Percentiles rank a stretch among this genome's conserved stretches.
phyloP scores from a whole-genome alignment of 495 filamentous ascomycete species.

The Physcia stellaris region DNA sequence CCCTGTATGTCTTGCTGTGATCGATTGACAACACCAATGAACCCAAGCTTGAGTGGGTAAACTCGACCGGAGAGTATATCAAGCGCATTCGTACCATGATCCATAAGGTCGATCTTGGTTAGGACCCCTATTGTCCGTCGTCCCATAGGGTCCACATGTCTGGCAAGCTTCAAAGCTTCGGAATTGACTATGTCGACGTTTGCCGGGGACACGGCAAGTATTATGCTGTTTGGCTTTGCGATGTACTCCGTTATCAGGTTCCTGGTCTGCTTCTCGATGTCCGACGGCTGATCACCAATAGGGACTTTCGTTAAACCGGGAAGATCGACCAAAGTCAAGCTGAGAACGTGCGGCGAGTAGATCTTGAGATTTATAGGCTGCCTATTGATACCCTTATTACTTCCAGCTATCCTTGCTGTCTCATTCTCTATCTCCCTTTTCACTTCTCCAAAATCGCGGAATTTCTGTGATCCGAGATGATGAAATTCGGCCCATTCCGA shows the following conservation, averaged over 20 bases:
- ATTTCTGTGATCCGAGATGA: slow-evolving; percentile 77
- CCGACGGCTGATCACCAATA: slow-evolving; percentile 93
- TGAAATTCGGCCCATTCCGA: slow-evolving; percentile 96
- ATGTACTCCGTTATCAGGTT: slow-evolving; percentile 97
- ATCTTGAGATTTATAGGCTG: slow-evolving; percentile 98
- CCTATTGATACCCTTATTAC: slow-evolving; percentile 96
- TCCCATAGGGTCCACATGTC: slow-evolving; percentile 92
- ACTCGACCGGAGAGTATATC: slow-evolving; percentile 94
- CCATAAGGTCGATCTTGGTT: slow-evolving; percentile 97
- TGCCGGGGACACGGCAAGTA: slow-evolving; percentile 90
- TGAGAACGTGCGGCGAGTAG: slow-evolving; percentile 93
- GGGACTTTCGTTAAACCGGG: slow-evolving; percentile 96
- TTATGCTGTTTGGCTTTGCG: slow-evolving; percentile 96
- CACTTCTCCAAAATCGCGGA: slow-evolving; percentile 83
- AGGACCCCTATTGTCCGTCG: slow-evolving; percentile 92
- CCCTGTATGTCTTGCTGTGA: slow-evolving; percentile 98
- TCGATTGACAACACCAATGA: slow-evolving; percentile 95
- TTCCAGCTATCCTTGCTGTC: slow-evolving; percentile 87
- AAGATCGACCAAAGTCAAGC: slow-evolving; percentile 89
- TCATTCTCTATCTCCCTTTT: slow-evolving; percentile 97
- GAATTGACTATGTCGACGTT: slow-evolving; percentile 99
- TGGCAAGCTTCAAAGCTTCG: slow-evolving; percentile 89
- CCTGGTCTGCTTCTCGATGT: slow-evolving; percentile 98
- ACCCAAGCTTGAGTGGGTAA: slow-evolving; percentile 92
- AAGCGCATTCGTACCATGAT: slow-evolving; percentile 95